Conservation (phyloP, 768 basidiomycete genomes). For the Mycena kentingensis region DNA sequence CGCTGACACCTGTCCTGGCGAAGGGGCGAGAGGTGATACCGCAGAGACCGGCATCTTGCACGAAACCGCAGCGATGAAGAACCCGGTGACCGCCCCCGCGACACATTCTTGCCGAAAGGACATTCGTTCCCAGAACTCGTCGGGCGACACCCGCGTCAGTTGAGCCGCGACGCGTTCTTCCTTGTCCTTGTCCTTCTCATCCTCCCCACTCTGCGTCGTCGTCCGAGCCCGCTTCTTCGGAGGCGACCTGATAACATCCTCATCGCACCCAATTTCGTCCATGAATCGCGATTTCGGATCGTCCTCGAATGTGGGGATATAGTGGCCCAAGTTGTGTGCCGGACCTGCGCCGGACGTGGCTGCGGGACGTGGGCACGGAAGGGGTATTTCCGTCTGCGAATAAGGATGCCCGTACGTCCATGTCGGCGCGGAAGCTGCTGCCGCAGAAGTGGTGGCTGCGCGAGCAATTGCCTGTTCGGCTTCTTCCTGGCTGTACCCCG, state of each 20-base stretch:
- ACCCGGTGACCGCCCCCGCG: slow-evolving; percentile 87
- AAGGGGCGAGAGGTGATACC: slow-evolving; percentile 49
- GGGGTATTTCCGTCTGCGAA: slow-evolving; percentile 48
- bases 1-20: slow-evolving; percentile 62
- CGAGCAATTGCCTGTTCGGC: slow-evolving; percentile 58
- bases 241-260: slow-evolving; percentile 60
- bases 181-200: slow-evolving; percentile 28
- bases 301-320: slow-evolving; percentile 92
- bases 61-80: slow-evolving; percentile 52
- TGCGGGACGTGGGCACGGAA: slow-evolving; percentile 43
- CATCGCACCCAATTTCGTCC: slow-evolving; percentile 81
- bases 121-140: slow-evolving; percentile 98
- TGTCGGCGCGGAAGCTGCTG: slow-evolving; percentile 18
- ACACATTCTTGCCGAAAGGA: slow-evolving; percentile 94
- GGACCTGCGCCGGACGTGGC: too few species aligned
- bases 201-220: slow-evolving; percentile 26
- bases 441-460: slow-evolving; percentile 29
- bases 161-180: slow-evolving; percentile 52
- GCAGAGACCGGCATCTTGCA: slow-evolving; percentile 19
- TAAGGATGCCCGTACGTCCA: slow-evolving; percentile 89
- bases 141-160: slow-evolving; percentile 58
- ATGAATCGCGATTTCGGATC: slow-evolving; percentile 95
- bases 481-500: slow-evolving; percentile 69
- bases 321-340: slow-evolving; percentile 63
- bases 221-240: slow-evolving; percentile 58